These are phyloP conservation scores for Fusarium sp. DNA, from an alignment of 2,329 filamentous ascomycete genomes.

Conservation along the genomic window DNA sequence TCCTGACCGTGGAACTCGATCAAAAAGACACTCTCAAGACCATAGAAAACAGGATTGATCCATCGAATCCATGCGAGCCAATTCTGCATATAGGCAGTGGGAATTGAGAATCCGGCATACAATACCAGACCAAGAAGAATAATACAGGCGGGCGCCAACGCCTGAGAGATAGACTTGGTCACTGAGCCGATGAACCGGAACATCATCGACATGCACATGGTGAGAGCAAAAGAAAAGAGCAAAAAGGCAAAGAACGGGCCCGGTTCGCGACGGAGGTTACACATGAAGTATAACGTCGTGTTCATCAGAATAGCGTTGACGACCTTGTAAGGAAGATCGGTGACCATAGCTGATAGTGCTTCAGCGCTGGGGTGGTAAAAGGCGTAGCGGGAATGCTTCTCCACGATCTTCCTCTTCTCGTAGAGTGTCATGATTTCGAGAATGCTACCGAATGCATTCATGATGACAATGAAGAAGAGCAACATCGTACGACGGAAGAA, in stretches of 20 bases:
- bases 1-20: conserved; percentile 68
- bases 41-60: conserved; percentile 72
- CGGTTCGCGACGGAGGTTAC: conserved; percentile 69
- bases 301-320: conserved; percentile 52
- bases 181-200: conserved; percentile 56
- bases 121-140: conserved; percentile 54
- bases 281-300: conserved; percentile 71
- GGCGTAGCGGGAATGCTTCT: conserved; percentile 51
- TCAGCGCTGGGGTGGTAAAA: conserved; percentile 49
- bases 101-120: conserved; percentile 62
- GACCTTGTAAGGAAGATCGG: conserved; percentile 38
- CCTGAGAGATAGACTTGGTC: conserved; percentile 40
- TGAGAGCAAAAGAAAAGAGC: conserved; percentile 62
- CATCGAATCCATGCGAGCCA: conserved; percentile 70
- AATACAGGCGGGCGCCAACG: conserved; percentile 40
- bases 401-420: conserved; percentile 47
- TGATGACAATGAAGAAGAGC: conserved; percentile 35
- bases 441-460: conserved; percentile 38
- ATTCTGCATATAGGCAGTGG: conserved; percentile 59
- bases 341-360: conserved; percentile 29
- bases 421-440: conserved; percentile 42
- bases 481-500: conserved; percentile 27
- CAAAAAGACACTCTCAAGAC: conserved; percentile 70
- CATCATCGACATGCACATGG: conserved; percentile 72
- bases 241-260: conserved; percentile 61